These are phyloP conservation scores for Flaveria sonorensis DNA, from an alignment of 129 eudicot genomes.

Conservation along the genomic window DNA sequence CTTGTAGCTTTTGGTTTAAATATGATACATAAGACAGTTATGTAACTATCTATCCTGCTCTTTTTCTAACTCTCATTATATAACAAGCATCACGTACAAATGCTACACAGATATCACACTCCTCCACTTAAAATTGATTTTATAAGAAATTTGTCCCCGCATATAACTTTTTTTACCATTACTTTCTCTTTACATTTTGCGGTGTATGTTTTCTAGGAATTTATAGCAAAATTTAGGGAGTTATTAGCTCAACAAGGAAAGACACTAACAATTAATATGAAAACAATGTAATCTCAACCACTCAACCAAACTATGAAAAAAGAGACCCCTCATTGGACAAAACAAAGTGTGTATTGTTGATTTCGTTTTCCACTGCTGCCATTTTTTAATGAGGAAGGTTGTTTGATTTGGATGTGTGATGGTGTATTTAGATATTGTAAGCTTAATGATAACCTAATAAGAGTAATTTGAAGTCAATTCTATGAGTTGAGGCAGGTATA, in stretches of 20 bases:
- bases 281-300: conserved; percentile 21
- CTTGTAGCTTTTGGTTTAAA: no score
- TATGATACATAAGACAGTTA: no score
- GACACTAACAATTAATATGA: conserved; percentile 25
- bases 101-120: no score
- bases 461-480: no score
- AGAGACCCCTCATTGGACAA: conserved; percentile 17
- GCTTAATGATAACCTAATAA: not conserved
- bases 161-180: no score
- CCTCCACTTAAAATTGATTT: no score
- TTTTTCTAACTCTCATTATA: no score
- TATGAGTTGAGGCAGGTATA: conserved; percentile 23
- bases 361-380: not conserved
- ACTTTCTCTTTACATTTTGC: not conserved
- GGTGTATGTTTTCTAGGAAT: not conserved
- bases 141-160: no score
- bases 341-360: conserved; percentile 3
- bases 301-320: conserved; percentile 21
- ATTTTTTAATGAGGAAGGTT: not conserved
- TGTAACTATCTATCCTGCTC: no score
- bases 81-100: no score
- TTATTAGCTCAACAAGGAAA: conserved; percentile 16
- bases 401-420: conserved; percentile 1
- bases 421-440: not conserved
- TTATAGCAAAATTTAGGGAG: not conserved